Conservation (phyloP, 1,284 basidiomycete genomes). For the Gymnopus androsaceus region DNA sequence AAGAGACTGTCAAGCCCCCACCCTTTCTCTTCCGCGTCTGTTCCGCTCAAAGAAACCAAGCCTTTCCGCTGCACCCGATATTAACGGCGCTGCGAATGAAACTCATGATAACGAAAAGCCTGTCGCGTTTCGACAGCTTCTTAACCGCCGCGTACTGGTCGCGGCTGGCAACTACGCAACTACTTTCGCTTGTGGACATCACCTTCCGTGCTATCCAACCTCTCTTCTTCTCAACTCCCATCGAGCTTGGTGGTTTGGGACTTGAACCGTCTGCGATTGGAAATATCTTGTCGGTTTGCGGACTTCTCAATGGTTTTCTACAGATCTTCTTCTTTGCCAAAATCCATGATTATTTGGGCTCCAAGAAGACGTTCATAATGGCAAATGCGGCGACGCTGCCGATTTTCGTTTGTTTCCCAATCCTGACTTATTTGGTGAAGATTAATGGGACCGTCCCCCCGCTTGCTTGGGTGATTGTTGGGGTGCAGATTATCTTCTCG, state of each 20-base stretch:
- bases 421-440: slow-evolving; percentile 56
- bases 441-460: slow-evolving; percentile 39
- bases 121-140: slow-evolving; percentile 48
- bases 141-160: slow-evolving; percentile 55
- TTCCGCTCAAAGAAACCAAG: slow-evolving; percentile 27
- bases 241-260: slow-evolving; percentile 66
- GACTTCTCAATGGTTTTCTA: slow-evolving; percentile 58
- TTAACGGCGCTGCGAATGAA: slow-evolving; percentile 19
- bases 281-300: slow-evolving; percentile 54
- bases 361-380: slow-evolving; percentile 54
- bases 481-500: slow-evolving; percentile 49
- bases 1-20: slow-evolving; percentile 48
- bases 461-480: slow-evolving; percentile 49
- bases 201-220: slow-evolving; percentile 63
- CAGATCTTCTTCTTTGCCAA: slow-evolving; percentile 63
- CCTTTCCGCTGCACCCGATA: slow-evolving; percentile 22
- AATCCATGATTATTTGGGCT: slow-evolving; percentile 55
- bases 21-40: slow-evolving; percentile 27
- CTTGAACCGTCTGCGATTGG: slow-evolving; percentile 64
- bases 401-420: slow-evolving; percentile 56
- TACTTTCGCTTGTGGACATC: slow-evolving; percentile 68
- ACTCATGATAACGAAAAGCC: slow-evolving; percentile 40
- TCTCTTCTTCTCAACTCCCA: slow-evolving; percentile 67
- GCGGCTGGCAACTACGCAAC: slow-evolving; percentile 67
- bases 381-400: slow-evolving; percentile 54